Conservation (phyloP, 75 land plant species). For the Cunninghamia lanceolata region DNA sequence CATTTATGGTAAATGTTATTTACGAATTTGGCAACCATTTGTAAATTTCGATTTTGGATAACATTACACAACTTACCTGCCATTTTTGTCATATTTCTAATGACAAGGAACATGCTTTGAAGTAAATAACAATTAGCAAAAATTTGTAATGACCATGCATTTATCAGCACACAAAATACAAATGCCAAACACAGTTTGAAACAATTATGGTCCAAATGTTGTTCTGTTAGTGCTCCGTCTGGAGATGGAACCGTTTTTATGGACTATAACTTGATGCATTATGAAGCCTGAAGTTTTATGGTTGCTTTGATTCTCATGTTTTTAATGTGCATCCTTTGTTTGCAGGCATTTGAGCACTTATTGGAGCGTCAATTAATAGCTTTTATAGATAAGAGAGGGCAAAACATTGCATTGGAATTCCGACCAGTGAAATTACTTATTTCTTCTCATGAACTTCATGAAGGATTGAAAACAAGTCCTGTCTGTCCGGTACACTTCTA, state of each 20-base stretch:
- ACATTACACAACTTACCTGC: background rate
- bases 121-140: background rate
- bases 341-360: conserved; percentile 96
- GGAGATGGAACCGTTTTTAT: background rate
- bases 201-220: background rate
- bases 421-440: conserved; percentile 81
- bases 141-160: background rate
- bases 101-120: background rate
- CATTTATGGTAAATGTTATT: background rate
- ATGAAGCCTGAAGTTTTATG: background rate
- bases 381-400: conserved; percentile 56
- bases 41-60: background rate
- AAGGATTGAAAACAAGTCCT: conserved; percentile 63
- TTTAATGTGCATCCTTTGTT: background rate
- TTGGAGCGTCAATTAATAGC: conserved; percentile 66
- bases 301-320: background rate
- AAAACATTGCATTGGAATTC: conserved; percentile 55
- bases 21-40: background rate
- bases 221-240: background rate
- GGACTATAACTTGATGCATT: background rate
- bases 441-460: conserved; percentile 64
- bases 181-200: background rate
- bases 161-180: background rate
- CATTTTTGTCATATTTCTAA: background rate
- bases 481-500: conserved; percentile 69